A percentile compares a stretch with the other conserved stretches of the same genome.
These are phyloP conservation scores for Paxillus ammoniavirescens DNA, from an alignment of 768 basidiomycete species.

Conservation along the genomic window DNA sequence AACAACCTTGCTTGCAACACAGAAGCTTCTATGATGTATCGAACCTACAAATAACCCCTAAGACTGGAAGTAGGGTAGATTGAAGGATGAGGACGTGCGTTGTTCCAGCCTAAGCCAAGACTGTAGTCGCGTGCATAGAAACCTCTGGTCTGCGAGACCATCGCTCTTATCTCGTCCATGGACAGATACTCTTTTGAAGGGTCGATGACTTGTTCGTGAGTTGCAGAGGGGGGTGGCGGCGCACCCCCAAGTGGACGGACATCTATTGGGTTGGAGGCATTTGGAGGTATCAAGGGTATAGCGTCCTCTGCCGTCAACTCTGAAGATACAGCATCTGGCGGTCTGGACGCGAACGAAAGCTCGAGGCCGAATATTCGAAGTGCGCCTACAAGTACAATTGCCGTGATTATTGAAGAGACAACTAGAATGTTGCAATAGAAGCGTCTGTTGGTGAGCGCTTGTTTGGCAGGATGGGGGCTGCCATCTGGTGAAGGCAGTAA, in stretches of 20 bases:
- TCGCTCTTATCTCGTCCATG: constrained; percentile 30
- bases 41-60: constrained; percentile 28
- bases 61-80: neutral
- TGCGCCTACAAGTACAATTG: constrained; percentile 9
- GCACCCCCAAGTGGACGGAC: neutral
- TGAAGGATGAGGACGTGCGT: constrained; percentile 23
- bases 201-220: neutral
- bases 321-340: constrained; percentile 1
- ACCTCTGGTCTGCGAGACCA: constrained; percentile 38
- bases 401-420: neutral
- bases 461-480: constrained; percentile 4
- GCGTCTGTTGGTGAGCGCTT: constrained; percentile 3
- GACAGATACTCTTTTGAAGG: constrained; percentile 19
- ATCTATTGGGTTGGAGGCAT: neutral
- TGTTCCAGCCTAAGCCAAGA: constrained; percentile 47
- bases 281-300: neutral
- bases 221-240: neutral
- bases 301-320: neutral
- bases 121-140: constrained; percentile 43
- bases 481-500: constrained; percentile 8
- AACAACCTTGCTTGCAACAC: constrained; percentile 37
- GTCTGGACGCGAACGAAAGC: constrained; percentile 2
- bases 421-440: constrained; percentile 6
- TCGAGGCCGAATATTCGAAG: constrained; percentile 12
- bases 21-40: constrained; percentile 44